Evolutionary conservation across 73 alveolate species (phyloP), one percentile per base, ranked within the genome.

Genomic region (Paramecium primaurelia): DNA sequence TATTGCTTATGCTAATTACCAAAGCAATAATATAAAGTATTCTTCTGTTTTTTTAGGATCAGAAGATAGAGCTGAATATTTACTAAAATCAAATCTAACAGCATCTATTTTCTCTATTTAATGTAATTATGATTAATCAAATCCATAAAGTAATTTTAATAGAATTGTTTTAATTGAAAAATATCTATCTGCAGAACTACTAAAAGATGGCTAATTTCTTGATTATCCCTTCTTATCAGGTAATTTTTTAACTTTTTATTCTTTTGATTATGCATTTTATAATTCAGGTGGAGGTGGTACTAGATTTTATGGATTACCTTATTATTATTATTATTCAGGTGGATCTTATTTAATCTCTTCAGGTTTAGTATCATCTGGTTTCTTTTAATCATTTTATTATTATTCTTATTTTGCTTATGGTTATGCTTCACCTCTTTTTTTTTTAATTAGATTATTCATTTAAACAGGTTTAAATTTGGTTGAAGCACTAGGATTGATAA

Each of bases 1-100:
- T 3, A 80, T 42, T 38, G 91, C 91, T 49, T 80, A 80, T 8
- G 91, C 91, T 6, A 80, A 36, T 45, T 80, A 36, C 91, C 91
- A 80, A 3, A 80, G 77, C 6, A 80, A 26, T 7, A 80, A 11
- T 32, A 80, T 25, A 80, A 80, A 80, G 20, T 22, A 45, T 80
- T 49, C 75, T 20, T 80, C 91, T 26, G 44, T 45, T 25, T 80
- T 45, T 42, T 49, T 42, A 20, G 71, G 91, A 80, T 80, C 73
- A 8, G 58, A 25, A 44, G 91, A 80, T 36, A 80, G 25, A 14
- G 91, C 91, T 20, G 91, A 45, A 49, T 80, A 80, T 20, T 80
- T 26, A 18, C 91, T 32, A 25, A 80, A 80, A 22, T 80, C 73
- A 80, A 80, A 80, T 80, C 77, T 80, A 26, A 32, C 16, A n/a